Evolutionary conservation across 805 yeast genomes (phyloP).

Genomic region (Pichia scutulata): DNA sequence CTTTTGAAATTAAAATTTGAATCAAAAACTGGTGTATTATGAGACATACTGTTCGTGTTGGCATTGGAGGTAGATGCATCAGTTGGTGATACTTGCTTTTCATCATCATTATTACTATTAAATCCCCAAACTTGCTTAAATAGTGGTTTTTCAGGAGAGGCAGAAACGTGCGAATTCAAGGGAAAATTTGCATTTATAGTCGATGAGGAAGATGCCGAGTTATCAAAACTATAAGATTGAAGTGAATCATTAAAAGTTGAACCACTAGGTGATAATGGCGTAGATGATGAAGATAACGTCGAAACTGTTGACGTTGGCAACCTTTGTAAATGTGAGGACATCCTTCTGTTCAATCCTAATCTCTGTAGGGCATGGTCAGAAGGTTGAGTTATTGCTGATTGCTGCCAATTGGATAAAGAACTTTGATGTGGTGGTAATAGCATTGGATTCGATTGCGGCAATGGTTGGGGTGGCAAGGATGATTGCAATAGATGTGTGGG

Average conservation of each 20-base stretch:
- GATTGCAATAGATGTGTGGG: not conserved
- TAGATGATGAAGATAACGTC: not conserved
- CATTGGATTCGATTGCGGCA: not conserved
- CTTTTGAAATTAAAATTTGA: not conserved
- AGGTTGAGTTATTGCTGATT: not conserved
- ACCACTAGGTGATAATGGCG: not conserved
- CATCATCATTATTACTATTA: not conserved
- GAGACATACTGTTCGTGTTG: not conserved
- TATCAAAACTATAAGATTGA: not conserved
- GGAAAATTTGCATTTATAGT: not conserved
- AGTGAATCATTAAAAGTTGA: not conserved
- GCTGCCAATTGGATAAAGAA: not conserved
- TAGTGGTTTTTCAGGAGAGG: conserved; percentile 3
- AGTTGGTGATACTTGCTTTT: not conserved
- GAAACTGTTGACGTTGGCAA: not conserved
- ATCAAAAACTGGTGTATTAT: not conserved
- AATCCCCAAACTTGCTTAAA: conserved; percentile 9
- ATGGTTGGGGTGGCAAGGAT: not conserved
- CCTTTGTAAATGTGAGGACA: conserved; percentile 1
- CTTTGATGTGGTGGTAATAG: not conserved
- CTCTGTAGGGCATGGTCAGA: conserved; percentile 8
- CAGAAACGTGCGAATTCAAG: not conserved
- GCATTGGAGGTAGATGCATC: not conserved
- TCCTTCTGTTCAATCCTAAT: conserved; percentile 5
- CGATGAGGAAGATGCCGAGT: not conserved